These are phyloP conservation scores for Zygnema circumcarinatum DNA, from an alignment of 139 green algal species.

Conservation along the genomic window DNA sequence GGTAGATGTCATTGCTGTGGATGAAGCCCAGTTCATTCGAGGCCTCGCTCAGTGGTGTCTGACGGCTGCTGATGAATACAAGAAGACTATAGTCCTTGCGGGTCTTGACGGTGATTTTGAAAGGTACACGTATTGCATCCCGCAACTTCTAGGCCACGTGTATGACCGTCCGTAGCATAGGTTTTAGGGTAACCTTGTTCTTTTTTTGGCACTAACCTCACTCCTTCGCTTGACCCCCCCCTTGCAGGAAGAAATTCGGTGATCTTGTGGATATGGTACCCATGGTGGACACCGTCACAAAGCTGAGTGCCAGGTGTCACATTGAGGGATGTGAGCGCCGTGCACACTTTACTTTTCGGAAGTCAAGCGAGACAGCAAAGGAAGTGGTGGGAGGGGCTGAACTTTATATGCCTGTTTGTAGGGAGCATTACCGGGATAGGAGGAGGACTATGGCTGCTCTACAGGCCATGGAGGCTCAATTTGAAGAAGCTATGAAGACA, in stretches of 20 bases:
- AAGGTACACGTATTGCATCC: slow-evolving; percentile 29
- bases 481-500: neutral
- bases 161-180: neutral
- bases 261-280: slow-evolving; percentile 70
- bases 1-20: slow-evolving; percentile 77
- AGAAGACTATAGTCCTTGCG: slow-evolving; percentile 50
- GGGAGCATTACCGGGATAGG: slow-evolving; percentile 71
- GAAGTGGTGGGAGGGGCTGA: slow-evolving; percentile 82
- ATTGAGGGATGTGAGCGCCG: slow-evolving; percentile 66
- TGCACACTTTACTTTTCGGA: slow-evolving; percentile 79
- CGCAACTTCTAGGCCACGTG: neutral
- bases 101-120: slow-evolving; percentile 72
- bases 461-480: neutral
- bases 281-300: slow-evolving; percentile 77
- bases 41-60: slow-evolving; percentile 77
- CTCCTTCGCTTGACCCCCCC: no score
- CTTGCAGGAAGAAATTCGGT: slow-evolving; percentile 49
- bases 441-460: neutral
- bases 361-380: slow-evolving; percentile 61
- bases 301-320: slow-evolving; percentile 73
- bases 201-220: no score
- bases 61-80: slow-evolving; percentile 70
- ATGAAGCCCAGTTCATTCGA: slow-evolving; percentile 85
- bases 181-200: slow-evolving; percentile 11
- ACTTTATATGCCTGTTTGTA: slow-evolving; percentile 81